Percentiles rank a stretch among this genome's conserved stretches.
phyloP scores from a whole-genome alignment of 331 rosid species.

The Arachis monticola region DNA sequence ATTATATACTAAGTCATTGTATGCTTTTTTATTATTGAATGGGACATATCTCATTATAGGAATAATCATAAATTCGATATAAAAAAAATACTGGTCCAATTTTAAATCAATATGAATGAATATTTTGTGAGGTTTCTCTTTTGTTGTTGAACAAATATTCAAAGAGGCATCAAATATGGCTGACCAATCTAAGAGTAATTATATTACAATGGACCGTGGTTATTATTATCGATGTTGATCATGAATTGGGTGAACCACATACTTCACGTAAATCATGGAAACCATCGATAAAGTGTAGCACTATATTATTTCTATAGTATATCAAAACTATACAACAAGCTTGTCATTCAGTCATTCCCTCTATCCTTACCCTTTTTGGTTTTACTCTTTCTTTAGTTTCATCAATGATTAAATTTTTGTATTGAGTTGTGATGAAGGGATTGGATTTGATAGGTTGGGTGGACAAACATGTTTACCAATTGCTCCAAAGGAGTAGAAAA shows the following conservation, averaged over 20 bases:
- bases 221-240: conserved; percentile 35
- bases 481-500: conserved; percentile 28
- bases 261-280: conserved; percentile 22
- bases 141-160: conserved; percentile 19
- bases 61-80: too few relatives aligned
- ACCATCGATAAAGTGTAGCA: conserved; percentile 3
- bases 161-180: conserved; percentile 31
- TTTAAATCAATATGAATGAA: too few relatives aligned
- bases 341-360: too few relatives aligned
- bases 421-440: conserved; percentile 19
- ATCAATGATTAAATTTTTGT: conserved; percentile 18
- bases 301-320: not conserved
- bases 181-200: conserved; percentile 24
- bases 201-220: conserved; percentile 3
- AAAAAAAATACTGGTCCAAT: too few relatives aligned
- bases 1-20: too few relatives aligned
- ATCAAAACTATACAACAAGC: too few relatives aligned
- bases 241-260: conserved; percentile 39
- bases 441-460: conserved; percentile 53
- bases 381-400: not conserved
- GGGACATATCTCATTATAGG: too few relatives aligned
- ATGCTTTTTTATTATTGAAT: too few relatives aligned
- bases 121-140: not conserved
- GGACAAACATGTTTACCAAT: conserved; percentile 48
- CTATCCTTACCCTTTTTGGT: not conserved